A percentile compares a stretch with the other conserved stretches of the same genome.
These are phyloP conservation scores for Tricholoma flavovirens DNA, from an alignment of 768 basidiomycete genomes.

Conservation along the genomic window DNA sequence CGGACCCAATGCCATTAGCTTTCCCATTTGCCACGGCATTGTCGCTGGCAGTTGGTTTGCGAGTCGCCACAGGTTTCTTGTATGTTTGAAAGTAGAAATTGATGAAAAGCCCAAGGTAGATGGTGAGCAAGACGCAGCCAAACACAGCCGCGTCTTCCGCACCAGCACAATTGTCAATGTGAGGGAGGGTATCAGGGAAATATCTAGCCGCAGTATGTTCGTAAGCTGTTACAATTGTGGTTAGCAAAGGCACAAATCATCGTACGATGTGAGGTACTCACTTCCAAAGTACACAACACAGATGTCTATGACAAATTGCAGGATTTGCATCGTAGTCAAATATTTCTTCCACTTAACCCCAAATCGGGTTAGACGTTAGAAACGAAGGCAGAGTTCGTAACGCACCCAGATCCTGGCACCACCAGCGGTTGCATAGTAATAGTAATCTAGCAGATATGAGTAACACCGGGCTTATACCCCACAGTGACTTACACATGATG, in stretches of 20 bases:
- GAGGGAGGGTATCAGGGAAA: conserved; percentile 57
- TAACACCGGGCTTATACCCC: not conserved
- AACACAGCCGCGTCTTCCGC: conserved; percentile 83
- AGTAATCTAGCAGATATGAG: conserved; percentile 66
- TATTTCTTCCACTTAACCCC: conserved; percentile 94
- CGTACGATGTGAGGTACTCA: conserved; percentile 35
- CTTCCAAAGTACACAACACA: conserved; percentile 92
- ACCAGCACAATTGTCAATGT: conserved; percentile 79
- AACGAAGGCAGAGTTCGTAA: conserved; percentile 5
- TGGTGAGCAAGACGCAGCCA: conserved; percentile 83
- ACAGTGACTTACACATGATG: conserved; percentile 80
- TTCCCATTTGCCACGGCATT: conserved; percentile 42
- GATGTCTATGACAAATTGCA: conserved; percentile 92
- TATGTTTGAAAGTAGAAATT: conserved; percentile 89
- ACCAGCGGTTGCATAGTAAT: conserved; percentile 97
- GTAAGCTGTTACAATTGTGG: conserved; percentile 47
- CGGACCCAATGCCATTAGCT: conserved; percentile 34
- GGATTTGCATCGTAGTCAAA: conserved; percentile 93
- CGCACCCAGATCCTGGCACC: conserved; percentile 94
- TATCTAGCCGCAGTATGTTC: conserved; percentile 70
- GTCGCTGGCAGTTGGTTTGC: conserved; percentile 23
- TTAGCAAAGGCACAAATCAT: conserved; percentile 3
- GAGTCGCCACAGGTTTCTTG: conserved; percentile 48
- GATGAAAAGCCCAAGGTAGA: conserved; percentile 93
- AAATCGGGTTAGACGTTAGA: conserved; percentile 1